Conservation (phyloP, 768 basidiomycete genomes). For the Psilocybe tampanensis region DNA sequence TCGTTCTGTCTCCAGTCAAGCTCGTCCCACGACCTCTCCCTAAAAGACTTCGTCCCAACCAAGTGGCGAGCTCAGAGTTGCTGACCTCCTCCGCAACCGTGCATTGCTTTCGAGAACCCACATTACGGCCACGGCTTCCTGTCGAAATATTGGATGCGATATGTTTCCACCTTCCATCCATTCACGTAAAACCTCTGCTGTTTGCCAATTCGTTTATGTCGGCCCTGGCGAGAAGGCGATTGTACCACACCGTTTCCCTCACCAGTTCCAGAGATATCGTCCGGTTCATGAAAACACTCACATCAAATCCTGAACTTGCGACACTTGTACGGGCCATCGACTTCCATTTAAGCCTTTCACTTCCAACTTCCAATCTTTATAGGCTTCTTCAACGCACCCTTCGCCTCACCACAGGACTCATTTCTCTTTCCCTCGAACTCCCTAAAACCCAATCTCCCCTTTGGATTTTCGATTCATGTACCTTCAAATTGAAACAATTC, state of each 20-base stretch:
- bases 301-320: conserved; percentile 36
- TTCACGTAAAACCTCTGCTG: conserved; percentile 24
- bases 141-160: conserved; percentile 36
- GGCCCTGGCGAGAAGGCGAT: conserved; percentile 26
- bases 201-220: conserved; percentile 29
- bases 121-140: conserved; percentile 25
- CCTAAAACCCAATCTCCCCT: conserved; percentile 39
- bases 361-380: conserved; percentile 51
- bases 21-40: background rate
- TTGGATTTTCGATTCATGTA: conserved; percentile 50
- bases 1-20: background rate
- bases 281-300: conserved; percentile 41
- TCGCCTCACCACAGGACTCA: conserved; percentile 37
- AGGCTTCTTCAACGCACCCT: conserved; percentile 49
- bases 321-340: conserved; percentile 46
- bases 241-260: conserved; percentile 38
- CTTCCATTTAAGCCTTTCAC: conserved; percentile 40
- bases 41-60: background rate
- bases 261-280: conserved; percentile 31
- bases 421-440: conserved; percentile 52
- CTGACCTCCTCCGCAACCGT: background rate
- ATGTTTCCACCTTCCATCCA: conserved; percentile 20
- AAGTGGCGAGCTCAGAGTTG: background rate
- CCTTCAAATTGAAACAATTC: conserved; percentile 48
- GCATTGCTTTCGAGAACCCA: background rate